Evolutionary conservation across 1,139 yeast genomes (phyloP).

Genomic region (Nakaseomyces glabratus): DNA sequence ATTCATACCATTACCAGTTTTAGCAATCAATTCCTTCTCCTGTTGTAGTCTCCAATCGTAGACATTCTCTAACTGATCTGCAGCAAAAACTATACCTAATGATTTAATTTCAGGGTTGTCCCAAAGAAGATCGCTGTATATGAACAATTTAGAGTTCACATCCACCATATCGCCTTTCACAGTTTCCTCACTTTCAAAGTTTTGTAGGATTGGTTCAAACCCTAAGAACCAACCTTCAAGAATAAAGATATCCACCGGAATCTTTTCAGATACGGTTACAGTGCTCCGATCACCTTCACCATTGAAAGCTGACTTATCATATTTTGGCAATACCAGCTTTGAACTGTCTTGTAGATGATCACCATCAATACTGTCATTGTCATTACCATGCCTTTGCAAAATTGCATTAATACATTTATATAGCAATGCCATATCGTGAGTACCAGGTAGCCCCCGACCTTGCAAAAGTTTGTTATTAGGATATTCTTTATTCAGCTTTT

Average conservation of each 20-base stretch:
- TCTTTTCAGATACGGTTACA: conserved; percentile 24
- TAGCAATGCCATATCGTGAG: conserved; percentile 57
- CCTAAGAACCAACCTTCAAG: conserved; percentile 97
- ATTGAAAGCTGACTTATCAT: conserved; percentile 63
- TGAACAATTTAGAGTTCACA: conserved; percentile 42
- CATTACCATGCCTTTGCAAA: conserved; percentile 14
- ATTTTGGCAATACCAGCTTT: conserved; percentile 42
- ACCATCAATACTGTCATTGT: conserved; percentile 9
- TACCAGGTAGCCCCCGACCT: conserved; percentile 91
- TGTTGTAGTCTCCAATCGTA: conserved; percentile 79
- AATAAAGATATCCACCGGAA: conserved; percentile 53
- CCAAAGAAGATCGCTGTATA: conserved; percentile 52
- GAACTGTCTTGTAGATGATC: conserved; percentile 11
- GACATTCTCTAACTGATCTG: conserved; percentile 53
- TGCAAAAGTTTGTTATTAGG: conserved; percentile 49
- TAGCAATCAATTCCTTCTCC: conserved; percentile 55
- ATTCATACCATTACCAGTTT: conserved; percentile 67
- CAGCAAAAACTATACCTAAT: conserved; percentile 52
- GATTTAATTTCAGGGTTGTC: conserved; percentile 51
- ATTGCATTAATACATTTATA: conserved; percentile 28
- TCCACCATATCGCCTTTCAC: conserved; percentile 29
- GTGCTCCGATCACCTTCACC: conserved; percentile 75
- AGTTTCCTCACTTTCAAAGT: conserved; percentile 21
- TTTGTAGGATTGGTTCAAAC: conserved; percentile 39
- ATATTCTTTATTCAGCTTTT: conserved; percentile 32